Percentiles rank a stretch among this genome's conserved stretches.
Conservation (phyloP, 257 asterid species). For the Nicotiana tomentosiformis region DNA sequence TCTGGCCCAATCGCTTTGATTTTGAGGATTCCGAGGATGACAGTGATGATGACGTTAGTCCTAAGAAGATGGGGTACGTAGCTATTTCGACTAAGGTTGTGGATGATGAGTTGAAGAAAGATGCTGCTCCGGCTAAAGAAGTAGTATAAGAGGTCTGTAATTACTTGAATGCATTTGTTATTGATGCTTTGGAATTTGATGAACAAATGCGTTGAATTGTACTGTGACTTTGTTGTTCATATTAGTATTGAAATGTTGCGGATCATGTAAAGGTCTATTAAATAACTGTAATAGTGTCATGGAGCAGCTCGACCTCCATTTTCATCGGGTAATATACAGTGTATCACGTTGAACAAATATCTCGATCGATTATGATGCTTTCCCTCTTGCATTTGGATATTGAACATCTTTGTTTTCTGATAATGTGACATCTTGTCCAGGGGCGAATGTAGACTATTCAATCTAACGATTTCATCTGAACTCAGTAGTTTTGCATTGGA, state of each 20-base stretch:
- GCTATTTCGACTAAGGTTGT: conserved; percentile 37
- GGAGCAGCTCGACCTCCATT: not conserved
- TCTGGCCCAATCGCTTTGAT: conserved; percentile 45
- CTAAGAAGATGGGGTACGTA: conserved; percentile 51
- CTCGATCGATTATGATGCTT: not conserved
- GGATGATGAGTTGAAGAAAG: conserved; percentile 43
- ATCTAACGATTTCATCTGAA: too few relatives aligned
- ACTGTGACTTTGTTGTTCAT: not conserved
- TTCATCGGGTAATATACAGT: not conserved
- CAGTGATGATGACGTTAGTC: conserved; percentile 24
- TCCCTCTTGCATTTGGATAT: not conserved
- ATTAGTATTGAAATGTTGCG: not conserved
- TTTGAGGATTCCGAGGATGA: conserved; percentile 43
- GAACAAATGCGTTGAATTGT: not conserved
- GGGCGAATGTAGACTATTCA: not conserved
- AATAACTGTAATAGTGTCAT: not conserved
- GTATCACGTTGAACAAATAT: not conserved
- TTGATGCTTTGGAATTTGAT: not conserved
- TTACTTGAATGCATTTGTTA: not conserved
- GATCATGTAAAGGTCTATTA: not conserved
- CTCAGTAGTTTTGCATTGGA: too few relatives aligned
- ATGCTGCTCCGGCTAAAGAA: conserved; percentile 42
- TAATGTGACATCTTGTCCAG: not conserved
- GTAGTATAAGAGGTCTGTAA: conserved; percentile 32
- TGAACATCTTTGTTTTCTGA: not conserved